These are phyloP conservation scores for Moniliophthora roreri DNA, from an alignment of 1,284 basidiomycete genomes.

Conservation along the genomic window DNA sequence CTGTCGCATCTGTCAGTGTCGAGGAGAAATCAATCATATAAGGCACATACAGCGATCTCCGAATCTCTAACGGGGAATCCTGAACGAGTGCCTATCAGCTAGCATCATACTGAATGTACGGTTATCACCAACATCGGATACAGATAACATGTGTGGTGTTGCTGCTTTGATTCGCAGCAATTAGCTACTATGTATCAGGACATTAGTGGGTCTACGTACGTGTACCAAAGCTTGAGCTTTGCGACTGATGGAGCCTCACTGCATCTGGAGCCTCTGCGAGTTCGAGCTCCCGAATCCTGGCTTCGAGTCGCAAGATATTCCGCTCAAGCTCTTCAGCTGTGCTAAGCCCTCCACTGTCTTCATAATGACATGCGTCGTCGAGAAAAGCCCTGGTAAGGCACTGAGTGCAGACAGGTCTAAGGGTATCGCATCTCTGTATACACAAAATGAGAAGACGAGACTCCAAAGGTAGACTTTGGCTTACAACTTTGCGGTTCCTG, in stretches of 20 bases:
- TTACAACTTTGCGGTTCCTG: slow-evolving; percentile 35
- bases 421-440: slow-evolving; percentile 39
- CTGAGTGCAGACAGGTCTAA: slow-evolving; percentile 34
- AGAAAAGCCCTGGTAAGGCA: slow-evolving; percentile 31
- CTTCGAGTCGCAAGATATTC: slow-evolving; percentile 34
- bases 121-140: no score
- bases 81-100: no score
- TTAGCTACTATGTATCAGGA: neutral
- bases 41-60: no score
- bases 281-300: slow-evolving; percentile 35
- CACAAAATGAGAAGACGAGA: neutral
- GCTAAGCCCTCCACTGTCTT: slow-evolving; percentile 28
- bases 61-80: no score
- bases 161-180: no score
- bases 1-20: no score
- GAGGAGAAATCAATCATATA: no score
- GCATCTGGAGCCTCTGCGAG: slow-evolving; percentile 17
- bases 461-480: neutral
- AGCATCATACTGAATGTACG: no score
- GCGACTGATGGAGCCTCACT: slow-evolving; percentile 15
- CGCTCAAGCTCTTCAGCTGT: slow-evolving; percentile 36
- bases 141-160: no score
- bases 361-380: slow-evolving; percentile 40
- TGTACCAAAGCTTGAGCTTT: slow-evolving; percentile 1
- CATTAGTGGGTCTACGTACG: neutral